These are phyloP conservation scores for Hemileia vastatrix DNA, from an alignment of 1,284 basidiomycete genomes.

Conservation along the genomic window DNA sequence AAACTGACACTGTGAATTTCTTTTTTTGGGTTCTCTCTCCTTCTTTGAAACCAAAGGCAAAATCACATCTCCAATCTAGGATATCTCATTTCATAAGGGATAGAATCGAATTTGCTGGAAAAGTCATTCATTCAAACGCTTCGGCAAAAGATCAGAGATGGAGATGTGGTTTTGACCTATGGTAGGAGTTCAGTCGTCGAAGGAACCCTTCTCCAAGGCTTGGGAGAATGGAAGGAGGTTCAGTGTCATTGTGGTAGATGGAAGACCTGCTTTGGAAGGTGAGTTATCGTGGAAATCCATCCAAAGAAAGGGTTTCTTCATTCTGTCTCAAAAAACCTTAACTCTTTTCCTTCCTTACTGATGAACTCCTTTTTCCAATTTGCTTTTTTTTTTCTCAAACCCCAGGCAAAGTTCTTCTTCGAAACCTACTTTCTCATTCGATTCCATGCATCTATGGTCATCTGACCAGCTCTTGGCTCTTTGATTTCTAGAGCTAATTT, in stretches of 20 bases:
- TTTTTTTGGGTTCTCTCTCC: neutral
- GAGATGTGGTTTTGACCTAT: constrained; percentile 85
- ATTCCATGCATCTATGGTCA: constrained; percentile 87
- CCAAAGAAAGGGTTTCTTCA: constrained; percentile 57
- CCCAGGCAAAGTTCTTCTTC: no score
- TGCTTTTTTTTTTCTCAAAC: no score
- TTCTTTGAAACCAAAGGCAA: constrained; percentile 58
- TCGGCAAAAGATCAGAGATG: constrained; percentile 86
- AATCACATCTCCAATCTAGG: constrained; percentile 67
- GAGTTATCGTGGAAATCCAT: constrained; percentile 67
- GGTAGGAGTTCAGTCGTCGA: constrained; percentile 89
- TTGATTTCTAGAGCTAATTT: constrained; percentile 68
- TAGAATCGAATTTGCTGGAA: constrained; percentile 81
- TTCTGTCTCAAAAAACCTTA: no score
- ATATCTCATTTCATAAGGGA: constrained; percentile 93
- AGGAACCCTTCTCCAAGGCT: constrained; percentile 71
- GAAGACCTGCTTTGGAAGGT: constrained; percentile 83
- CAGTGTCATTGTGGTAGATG: constrained; percentile 88
- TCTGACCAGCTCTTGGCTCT: constrained; percentile 73
- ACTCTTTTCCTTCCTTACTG: no score
- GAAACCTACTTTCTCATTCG: no score
- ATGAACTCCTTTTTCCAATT: no score
- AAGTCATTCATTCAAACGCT: constrained; percentile 82
- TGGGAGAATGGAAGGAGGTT: constrained; percentile 56
- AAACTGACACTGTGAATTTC: no score